phyloP scores from a whole-genome alignment of 108 stramenopile genomes.

The Cylindrotheca fusiformis region DNA sequence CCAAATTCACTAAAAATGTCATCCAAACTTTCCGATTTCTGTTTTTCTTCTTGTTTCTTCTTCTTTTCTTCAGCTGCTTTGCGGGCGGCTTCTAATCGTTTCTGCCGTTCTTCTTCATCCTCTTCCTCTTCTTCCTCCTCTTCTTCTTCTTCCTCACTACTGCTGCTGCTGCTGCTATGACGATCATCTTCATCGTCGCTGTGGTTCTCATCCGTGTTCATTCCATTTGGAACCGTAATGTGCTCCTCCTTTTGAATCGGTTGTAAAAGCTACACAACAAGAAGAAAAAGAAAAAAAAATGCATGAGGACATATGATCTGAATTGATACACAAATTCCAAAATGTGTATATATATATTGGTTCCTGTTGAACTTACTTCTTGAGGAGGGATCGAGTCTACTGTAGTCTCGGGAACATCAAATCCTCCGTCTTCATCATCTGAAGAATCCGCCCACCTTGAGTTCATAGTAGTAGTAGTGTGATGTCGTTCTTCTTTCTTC shows the following conservation, averaged over 20 bases:
- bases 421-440: slow-evolving; percentile 12
- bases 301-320: too few species aligned
- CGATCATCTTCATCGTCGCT: not conserved
- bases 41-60: slow-evolving; percentile 3
- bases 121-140: slow-evolving; percentile 12
- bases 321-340: too few species aligned
- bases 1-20: slow-evolving; percentile 29
- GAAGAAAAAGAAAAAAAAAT: too few species aligned
- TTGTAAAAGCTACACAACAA: not conserved
- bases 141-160: not conserved
- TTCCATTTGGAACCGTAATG: not conserved
- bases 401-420: not conserved
- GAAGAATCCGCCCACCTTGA: slow-evolving; percentile 18
- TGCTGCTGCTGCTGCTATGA: not conserved
- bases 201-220: not conserved
- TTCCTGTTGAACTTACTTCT: not conserved
- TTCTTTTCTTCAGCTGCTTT: slow-evolving; percentile 14
- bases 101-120: slow-evolving; percentile 25
- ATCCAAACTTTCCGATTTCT: slow-evolving; percentile 26
- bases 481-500: not conserved
- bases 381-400: not conserved
- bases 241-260: not conserved
- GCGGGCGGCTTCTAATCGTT: slow-evolving; percentile 19
- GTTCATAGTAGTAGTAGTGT: not conserved
- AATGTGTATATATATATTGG: too few species aligned